These are phyloP conservation scores for Davidsoniella virescens DNA, from an alignment of 2,329 filamentous ascomycete species.

Conservation along the genomic window DNA sequence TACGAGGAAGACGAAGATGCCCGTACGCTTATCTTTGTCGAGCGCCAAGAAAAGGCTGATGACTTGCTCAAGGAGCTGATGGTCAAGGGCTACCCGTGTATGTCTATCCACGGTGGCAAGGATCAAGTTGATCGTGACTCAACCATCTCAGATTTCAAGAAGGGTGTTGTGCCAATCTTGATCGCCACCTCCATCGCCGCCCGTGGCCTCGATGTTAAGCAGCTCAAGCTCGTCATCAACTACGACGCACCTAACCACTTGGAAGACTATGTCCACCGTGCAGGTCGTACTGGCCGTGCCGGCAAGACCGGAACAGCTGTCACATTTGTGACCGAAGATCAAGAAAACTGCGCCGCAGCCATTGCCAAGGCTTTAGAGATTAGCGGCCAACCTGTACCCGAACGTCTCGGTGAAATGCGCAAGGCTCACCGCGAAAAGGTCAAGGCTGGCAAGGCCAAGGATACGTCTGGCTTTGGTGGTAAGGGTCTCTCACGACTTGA, in stretches of 20 bases:
- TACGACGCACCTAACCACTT: constrained; percentile 87
- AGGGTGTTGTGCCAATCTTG: constrained; percentile 73
- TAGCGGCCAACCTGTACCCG: constrained; percentile 70
- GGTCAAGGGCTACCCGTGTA: constrained; percentile 74
- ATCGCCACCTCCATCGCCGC: constrained; percentile 93
- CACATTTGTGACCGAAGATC: constrained; percentile 81
- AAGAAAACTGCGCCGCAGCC: constrained; percentile 78
- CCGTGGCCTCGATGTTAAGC: constrained; percentile 87
- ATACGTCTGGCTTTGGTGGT: constrained; percentile 79
- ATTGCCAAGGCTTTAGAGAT: constrained; percentile 86
- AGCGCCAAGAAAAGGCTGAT: constrained; percentile 80
- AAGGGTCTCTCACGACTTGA: constrained; percentile 87
- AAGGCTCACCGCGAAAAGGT: constrained; percentile 75
- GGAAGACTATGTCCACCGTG: constrained; percentile 92
- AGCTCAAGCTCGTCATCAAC: constrained; percentile 89
- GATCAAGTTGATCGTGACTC: constrained; percentile 88
- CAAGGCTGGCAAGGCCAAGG: constrained; percentile 80
- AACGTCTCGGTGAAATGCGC: constrained; percentile 47
- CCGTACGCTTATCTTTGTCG: constrained; percentile 78
- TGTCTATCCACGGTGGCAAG: constrained; percentile 87
- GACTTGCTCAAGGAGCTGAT: constrained; percentile 61
- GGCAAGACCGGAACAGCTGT: constrained; percentile 91
- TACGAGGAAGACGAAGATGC: constrained; percentile 82
- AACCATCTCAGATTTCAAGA: constrained; percentile 86
- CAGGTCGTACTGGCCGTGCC: constrained; percentile 82